Evolutionary conservation across 768 basidiomycete genomes (phyloP).

Genomic region (Rhizopogon roseolus): DNA sequence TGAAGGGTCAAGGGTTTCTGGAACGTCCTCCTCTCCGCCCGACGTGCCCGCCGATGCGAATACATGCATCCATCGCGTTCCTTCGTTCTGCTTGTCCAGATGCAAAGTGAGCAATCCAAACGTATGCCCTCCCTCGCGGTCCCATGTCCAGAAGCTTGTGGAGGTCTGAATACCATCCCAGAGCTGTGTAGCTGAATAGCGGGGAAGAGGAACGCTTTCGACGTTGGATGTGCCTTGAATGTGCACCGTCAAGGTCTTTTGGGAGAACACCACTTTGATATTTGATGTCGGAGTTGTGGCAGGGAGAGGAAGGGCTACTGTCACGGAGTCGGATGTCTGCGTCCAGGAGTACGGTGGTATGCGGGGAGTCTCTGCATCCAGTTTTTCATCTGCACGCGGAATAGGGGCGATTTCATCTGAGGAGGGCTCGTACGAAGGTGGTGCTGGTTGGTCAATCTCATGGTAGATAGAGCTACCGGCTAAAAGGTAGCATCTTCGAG

Average conservation of each 20-base stretch:
- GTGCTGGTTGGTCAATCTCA: slow-evolving; percentile 27
- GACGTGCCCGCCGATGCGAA: slow-evolving; percentile 53
- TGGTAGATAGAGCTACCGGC: slow-evolving; percentile 56
- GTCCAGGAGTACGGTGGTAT: slow-evolving; percentile 91
- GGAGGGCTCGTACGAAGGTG: slow-evolving; percentile 48
- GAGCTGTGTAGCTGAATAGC: slow-evolving; percentile 54
- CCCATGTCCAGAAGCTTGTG: slow-evolving; percentile 93
- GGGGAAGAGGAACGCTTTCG: slow-evolving; percentile 41
- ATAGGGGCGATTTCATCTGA: slow-evolving; percentile 66
- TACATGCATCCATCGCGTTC: slow-evolving; percentile 82
- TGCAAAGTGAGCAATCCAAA: slow-evolving; percentile 77
- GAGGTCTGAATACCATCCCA: slow-evolving; percentile 80
- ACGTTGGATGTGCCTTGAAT: slow-evolving; percentile 35
- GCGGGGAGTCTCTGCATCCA: slow-evolving; percentile 37
- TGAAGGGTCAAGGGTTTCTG: slow-evolving; percentile 84
- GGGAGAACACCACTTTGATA: slow-evolving; percentile 66
- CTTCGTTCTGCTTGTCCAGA: slow-evolving; percentile 81
- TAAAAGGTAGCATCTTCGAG: slow-evolving; percentile 46
- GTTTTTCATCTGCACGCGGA: slow-evolving; percentile 54
- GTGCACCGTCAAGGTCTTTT: slow-evolving; percentile 60
- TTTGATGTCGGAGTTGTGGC: slow-evolving; percentile 54
- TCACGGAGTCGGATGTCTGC: slow-evolving; percentile 79
- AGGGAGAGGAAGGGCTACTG: slow-evolving; percentile 81
- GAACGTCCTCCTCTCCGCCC: slow-evolving; percentile 58
- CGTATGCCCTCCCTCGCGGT: slow-evolving; percentile 63